Base-by-base conservation (phyloP, 441 rosid species). In the Jatropha podagrica region DNA sequence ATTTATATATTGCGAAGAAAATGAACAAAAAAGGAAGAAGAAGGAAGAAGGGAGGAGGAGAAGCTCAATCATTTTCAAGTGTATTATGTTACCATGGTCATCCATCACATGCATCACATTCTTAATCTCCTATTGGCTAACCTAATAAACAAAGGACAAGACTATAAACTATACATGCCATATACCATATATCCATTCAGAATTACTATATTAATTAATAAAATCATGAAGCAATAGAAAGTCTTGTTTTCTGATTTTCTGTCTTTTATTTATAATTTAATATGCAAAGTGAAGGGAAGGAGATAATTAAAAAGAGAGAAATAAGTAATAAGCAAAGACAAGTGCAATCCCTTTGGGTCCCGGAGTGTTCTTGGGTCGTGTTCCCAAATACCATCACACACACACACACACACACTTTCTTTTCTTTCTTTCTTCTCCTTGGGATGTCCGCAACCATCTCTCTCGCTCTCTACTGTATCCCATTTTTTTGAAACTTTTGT, bases 381-480 rank as follows among this genome's bases (percentile, higher is more conserved):
- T 81, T 85, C 88, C 86, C 82, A 75, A 68, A 79, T 77, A 71
- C 70, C 66, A 26, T 60, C 73, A 20, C 73, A 61, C 42, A 18
- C 40, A 20, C 73, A 61, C 42, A 18, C 40, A 32, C 32, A 32
- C 32, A 32, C 13, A 9, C 51, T 48, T 48, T 48, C 55, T 23
- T 58, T 32, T 32, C 32, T 32, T 32, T 27, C 69, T 58, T 76
- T 69, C 82, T 68, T 67, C 82, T 68, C 80, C 86, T 85, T 78
- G 88, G 89, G 93, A 90, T 86, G 88, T 87, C 90, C 88, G 85
- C 86, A 81, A 79, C 85, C 71, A 71, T 78, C 65, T 69, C 54
- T 56, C 73, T 71, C 48, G 56, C 73, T 72, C 70, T 76, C 60
- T 7, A 46, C 58, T 60, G n/a, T 41, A 40, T 41, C 56, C 66